Percentiles rank a stretch among this genome's conserved stretches.
Conservation (phyloP, 805 yeast genomes). For the Clavispora phyllophila region DNA sequence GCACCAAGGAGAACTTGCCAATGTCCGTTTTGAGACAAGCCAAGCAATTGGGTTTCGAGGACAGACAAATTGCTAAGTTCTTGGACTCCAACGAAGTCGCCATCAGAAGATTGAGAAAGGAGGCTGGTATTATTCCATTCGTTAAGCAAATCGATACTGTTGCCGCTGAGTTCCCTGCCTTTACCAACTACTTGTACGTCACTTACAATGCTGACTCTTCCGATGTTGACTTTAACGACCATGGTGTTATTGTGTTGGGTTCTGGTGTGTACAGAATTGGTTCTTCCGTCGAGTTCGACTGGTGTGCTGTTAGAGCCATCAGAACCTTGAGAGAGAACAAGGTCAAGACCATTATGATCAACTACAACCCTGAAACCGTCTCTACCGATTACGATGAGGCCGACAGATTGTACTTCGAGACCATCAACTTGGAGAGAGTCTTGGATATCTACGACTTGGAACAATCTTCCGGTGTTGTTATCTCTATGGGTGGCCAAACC, state of each 20-base stretch:
- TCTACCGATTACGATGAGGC: slow-evolving; percentile 98
- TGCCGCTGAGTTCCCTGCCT: slow-evolving; percentile 98
- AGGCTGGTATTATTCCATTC: slow-evolving; percentile 78
- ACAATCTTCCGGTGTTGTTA: slow-evolving; percentile 83
- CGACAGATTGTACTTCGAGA: slow-evolving; percentile 94
- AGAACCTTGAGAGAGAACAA: slow-evolving; percentile 87
- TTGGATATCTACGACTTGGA: slow-evolving; percentile 96
- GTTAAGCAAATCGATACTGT: slow-evolving; percentile 96
- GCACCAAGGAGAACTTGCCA: slow-evolving; percentile 59
- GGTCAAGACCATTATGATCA: slow-evolving; percentile 89
- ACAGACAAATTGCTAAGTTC: slow-evolving; percentile 81
- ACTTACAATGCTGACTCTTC: slow-evolving; percentile 88
- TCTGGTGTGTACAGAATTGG: slow-evolving; percentile 99
- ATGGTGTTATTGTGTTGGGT: slow-evolving; percentile 92
- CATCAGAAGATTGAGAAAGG: slow-evolving; percentile 77
- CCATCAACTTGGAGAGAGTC: slow-evolving; percentile 90
- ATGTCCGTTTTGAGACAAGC: slow-evolving; percentile 59
- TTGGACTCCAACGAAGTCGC: slow-evolving; percentile 71
- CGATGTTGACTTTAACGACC: slow-evolving; percentile 81
- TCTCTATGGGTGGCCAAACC: slow-evolving; percentile 96
- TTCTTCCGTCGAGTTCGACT: slow-evolving; percentile 96
- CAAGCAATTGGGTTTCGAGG: slow-evolving; percentile 92
- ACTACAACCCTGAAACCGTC: slow-evolving; percentile 97
- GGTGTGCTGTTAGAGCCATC: slow-evolving; percentile 99
- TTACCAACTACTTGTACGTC: slow-evolving; percentile 91